These are phyloP conservation scores for Salix udensis DNA, from an alignment of 345 rosid species.

Conservation along the genomic window DNA sequence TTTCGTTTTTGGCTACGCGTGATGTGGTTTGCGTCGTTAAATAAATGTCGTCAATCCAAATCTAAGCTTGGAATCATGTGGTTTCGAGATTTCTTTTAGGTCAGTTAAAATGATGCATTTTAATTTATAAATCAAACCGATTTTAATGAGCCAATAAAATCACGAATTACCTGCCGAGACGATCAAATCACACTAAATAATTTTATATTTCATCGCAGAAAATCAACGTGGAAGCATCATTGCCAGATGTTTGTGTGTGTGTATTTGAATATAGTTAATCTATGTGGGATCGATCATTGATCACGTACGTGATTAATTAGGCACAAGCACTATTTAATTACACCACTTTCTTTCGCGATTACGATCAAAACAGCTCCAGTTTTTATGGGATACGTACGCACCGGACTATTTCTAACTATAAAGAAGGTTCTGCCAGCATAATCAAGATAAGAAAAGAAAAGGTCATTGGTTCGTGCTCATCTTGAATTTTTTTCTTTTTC, in stretches of 20 bases:
- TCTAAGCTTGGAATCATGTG: not conserved
- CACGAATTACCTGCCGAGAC: accelerated
- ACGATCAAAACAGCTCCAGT: not conserved
- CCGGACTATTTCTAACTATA: not conserved
- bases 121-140: too few species aligned
- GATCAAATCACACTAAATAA: too few species aligned
- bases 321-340: not conserved
- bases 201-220: not conserved
- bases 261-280: not conserved
- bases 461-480: not conserved
- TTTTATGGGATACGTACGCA: not conserved
- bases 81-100: too few species aligned
- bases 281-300: not conserved
- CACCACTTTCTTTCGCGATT: not conserved
- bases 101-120: too few species aligned
- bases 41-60: not conserved
- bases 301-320: not conserved
- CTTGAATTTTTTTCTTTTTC: too few species aligned
- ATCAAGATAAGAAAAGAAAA: not conserved
- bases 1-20: not conserved
- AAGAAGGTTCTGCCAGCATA: not conserved
- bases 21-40: not conserved
- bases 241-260: too few species aligned
- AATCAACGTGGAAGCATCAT: not conserved
- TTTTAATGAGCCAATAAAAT: too few species aligned